Percentiles rank a stretch among this genome's conserved stretches.
Conservation (phyloP, 2,329 filamentous ascomycete species). For the Akanthomyces uredinophilus region DNA sequence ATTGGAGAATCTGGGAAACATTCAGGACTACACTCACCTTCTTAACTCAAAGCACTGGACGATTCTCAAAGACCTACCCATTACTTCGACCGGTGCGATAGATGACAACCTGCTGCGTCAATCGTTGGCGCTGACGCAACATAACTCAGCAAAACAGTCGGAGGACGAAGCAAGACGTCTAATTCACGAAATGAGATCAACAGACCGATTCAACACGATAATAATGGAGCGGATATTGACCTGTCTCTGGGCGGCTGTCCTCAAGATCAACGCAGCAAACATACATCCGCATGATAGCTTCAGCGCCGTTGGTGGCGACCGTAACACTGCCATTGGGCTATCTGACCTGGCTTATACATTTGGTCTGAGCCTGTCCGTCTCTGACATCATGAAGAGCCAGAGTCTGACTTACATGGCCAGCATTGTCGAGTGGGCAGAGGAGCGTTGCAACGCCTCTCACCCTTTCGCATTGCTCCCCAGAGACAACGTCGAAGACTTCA, state of each 20-base stretch:
- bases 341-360: constrained; percentile 36
- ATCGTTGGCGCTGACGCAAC: not conserved
- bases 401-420: constrained; percentile 39
- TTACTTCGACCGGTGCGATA: not conserved
- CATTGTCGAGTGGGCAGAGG: not conserved
- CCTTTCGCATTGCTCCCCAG: not conserved
- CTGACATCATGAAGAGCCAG: constrained; percentile 39
- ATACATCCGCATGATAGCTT: not conserved
- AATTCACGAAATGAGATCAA: not conserved
- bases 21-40: not conserved
- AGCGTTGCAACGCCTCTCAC: too few relatives aligned
- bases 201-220: not conserved
- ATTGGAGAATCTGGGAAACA: not conserved
- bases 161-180: not conserved
- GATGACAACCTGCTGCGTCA: not conserved
- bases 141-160: not conserved
- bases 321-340: constrained; percentile 44
- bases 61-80: not conserved
- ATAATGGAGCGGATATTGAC: not conserved
- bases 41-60: not conserved
- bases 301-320: constrained; percentile 27
- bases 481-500: not conserved
- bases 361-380: constrained; percentile 38
- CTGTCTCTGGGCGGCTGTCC: not conserved
- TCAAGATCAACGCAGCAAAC: not conserved